Base-by-base conservation (phyloP, 371 early-diverging fungal species). In the Circinella minor region DNA sequence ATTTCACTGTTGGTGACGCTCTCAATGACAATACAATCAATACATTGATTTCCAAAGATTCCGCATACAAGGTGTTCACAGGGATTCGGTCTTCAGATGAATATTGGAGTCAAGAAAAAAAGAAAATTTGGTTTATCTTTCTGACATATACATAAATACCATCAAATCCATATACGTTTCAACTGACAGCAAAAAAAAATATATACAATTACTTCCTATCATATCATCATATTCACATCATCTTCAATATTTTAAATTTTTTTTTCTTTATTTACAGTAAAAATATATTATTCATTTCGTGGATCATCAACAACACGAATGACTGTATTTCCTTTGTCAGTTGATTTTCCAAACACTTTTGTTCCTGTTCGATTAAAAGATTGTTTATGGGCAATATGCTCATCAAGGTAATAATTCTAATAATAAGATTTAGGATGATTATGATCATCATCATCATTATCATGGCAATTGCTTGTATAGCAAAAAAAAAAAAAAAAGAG, bases 301-400 rank as follows among this genome's bases (percentile, higher is more conserved):
- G 73, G 71, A 13, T 69, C 71, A 34, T 67, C 74, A 47, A 75
- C 78, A 55, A 83, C 77, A n/a, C 70, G 83, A 57, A 61, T 82
- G 36, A 71, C 79, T 8, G 72, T 67, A 46, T 75, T 81, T 68
- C 54, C 38, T 15, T 17, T 66, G 55, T 57, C 66, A 36, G 18
- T 67, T n/a, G 61, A 68, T 10, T 48, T 66, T 34, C 48, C 71
- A 34, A 55, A 61, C 62, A 38, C 49, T 60, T 67, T 54, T 51
- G 66, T 75, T 9, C 74, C 71, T 14, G 69, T 82, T 20, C 71
- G 79, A 51, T 65, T 82, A 51, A 71, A 71, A 51, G 65, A 72
- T 17, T 83, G 83, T 65, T 54, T 83, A n/a, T 77, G 77, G 77
- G 76, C 83, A 9, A 81, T 83, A 13, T 79, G 79, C 54, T 73